Percentiles rank a stretch among this genome's conserved stretches.
These are phyloP conservation scores for Hydnomerulius pinastri DNA, from an alignment of 768 basidiomycete species.

Conservation along the genomic window DNA sequence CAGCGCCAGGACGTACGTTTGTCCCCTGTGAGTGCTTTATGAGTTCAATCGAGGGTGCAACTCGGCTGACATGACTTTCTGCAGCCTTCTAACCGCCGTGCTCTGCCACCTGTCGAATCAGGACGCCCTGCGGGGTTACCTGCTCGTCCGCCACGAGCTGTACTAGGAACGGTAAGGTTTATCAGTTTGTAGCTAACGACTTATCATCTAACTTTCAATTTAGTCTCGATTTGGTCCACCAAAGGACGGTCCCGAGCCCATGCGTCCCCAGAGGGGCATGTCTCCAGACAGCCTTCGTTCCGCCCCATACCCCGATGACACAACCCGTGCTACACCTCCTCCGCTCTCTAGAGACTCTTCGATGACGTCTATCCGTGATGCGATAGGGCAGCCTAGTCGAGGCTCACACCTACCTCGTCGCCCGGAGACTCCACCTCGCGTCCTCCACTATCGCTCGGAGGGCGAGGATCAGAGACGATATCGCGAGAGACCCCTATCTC, in stretches of 20 bases:
- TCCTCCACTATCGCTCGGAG: constrained; percentile 7
- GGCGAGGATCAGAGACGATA: constrained; percentile 6
- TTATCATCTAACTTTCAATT: not conserved
- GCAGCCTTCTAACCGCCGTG: constrained; percentile 9
- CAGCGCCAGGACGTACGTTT: constrained; percentile 12
- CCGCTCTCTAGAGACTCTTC: constrained; percentile 34
- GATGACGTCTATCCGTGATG: constrained; percentile 16
- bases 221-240: constrained; percentile 38
- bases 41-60: too few species aligned
- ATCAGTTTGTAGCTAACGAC: too few species aligned
- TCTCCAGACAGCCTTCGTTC: constrained; percentile 20
- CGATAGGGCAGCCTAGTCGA: not conserved
- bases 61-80: constrained; percentile 1
- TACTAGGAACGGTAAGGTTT: constrained; percentile 18
- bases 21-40: constrained; percentile 21
- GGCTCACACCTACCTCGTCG: constrained; percentile 25
- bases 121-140: not conserved
- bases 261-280: constrained; percentile 1
- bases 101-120: constrained; percentile 15
- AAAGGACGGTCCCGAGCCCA: constrained; percentile 17
- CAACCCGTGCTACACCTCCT: constrained; percentile 26
- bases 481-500: constrained; percentile 1
- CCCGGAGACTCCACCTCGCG: constrained; percentile 20
- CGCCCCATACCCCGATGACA: constrained; percentile 15
- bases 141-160: constrained; percentile 18